Evolutionary conservation across 2,329 filamentous ascomycete genomes (phyloP), one percentile per base, ranked within the genome.

Genomic region (Pyrenophora teres): DNA sequence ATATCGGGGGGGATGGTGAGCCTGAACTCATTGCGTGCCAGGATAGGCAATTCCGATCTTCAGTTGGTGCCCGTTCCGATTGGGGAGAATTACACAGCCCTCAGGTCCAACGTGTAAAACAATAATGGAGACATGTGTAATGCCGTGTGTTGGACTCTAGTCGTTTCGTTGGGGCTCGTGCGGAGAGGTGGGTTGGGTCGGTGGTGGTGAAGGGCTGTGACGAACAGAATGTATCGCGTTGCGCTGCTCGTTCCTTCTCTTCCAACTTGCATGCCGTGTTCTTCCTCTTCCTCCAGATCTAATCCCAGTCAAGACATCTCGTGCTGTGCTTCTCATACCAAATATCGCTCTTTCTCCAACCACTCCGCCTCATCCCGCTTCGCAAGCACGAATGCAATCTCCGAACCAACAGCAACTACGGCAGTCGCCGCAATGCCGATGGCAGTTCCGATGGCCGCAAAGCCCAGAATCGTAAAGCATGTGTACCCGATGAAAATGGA

Each of bases 1-100:
- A 50, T 69, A 75, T 8, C 65, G 69, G 69, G 19, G 74, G 74
- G 4, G 68, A 54, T 44, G 73, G 71, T 40, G 68, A 39, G n/a
- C 74, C 76, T 12, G 62, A 63, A 2, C 72, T 74, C 4, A 54
- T 75, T n/a, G 67, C 72, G 47, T 77, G 78, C 54, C 76, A 76
- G 13, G 77, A 69, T 5, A 77, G 64, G 59, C 32, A 68, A 72
- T 44, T 55, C 68, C 4, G 68, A 68, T 2, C 49, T 72, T 5
- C 57, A 68, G 36, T 71, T 68, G 60, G 63, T 60, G 15, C 69
- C 71, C 32, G 67, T 67, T 40, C 65, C 65, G 6, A 50, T 68
- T 36, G 54, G 56, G 16, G 68, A 59, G 23, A 67, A 61, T 33
- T 69, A 69, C 42, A 68, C 54, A 7, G 61, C 64, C 3, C 66